phyloP scores from a whole-genome alignment of 148 eudicot genomes.

The Vaccinium myrtillus region DNA sequence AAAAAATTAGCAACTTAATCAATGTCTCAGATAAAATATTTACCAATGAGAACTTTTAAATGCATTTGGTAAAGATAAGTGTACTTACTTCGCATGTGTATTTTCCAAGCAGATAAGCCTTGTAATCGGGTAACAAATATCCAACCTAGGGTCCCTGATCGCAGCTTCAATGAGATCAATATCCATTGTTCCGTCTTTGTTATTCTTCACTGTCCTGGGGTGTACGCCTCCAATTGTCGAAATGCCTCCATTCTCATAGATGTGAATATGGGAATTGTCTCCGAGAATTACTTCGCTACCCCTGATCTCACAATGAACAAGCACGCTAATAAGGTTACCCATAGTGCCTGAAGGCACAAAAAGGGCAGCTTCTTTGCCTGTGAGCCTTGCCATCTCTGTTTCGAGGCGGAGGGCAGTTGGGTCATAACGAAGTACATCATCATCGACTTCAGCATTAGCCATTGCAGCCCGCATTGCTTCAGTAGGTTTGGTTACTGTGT shows the following conservation, averaged over 20 bases:
- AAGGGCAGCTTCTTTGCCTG: slow-evolving; percentile 86
- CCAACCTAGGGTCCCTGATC: slow-evolving; percentile 64
- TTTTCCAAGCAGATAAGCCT: slow-evolving; percentile 93
- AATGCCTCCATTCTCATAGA: slow-evolving; percentile 96
- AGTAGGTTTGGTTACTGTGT: slow-evolving; percentile 93
- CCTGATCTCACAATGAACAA: slow-evolving; percentile 79
- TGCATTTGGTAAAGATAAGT: neutral
- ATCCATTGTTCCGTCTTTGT: slow-evolving; percentile 85
- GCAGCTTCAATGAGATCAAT: slow-evolving; percentile 71
- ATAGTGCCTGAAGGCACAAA: slow-evolving; percentile 98
- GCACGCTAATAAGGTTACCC: slow-evolving; percentile 92
- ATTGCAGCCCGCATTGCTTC: slow-evolving; percentile 85
- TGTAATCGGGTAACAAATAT: slow-evolving; percentile 61
- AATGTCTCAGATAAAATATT: neutral
- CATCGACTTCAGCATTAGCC: slow-evolving; percentile 95
- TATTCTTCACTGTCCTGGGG: slow-evolving; percentile 83
- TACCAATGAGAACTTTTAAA: neutral
- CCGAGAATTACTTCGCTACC: slow-evolving; percentile 97
- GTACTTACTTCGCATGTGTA: slow-evolving; percentile 80
- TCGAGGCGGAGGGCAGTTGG: slow-evolving; percentile 84
- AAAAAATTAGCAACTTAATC: neutral
- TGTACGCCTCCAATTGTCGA: slow-evolving; percentile 92
- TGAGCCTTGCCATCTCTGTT: slow-evolving; percentile 66
- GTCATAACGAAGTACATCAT: slow-evolving; percentile 71
- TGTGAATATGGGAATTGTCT: slow-evolving; percentile 74